Evolutionary conservation across 495 filamentous ascomycete genomes (phyloP).

Genomic region (Pseudoneurospora amorphoporcata): DNA sequence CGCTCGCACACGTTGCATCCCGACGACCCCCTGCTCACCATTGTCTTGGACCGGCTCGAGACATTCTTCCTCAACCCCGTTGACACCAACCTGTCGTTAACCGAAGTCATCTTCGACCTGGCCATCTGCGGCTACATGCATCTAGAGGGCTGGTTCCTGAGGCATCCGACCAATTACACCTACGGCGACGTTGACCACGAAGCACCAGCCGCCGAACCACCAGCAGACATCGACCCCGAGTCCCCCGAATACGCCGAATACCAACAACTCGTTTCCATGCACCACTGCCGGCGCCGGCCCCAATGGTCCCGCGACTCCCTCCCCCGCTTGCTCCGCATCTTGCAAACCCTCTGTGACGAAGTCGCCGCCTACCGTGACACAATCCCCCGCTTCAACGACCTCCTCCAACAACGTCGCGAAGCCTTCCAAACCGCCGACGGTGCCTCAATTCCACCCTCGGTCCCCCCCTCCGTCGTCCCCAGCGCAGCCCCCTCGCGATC

Average conservation of each 20-base stretch:
- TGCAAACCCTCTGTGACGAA: constrained; percentile 52
- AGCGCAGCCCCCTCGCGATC: not conserved
- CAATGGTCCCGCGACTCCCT: constrained; percentile 34
- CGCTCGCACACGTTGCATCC: constrained; percentile 50
- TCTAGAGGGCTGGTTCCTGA: constrained; percentile 82
- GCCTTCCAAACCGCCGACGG: constrained; percentile 50
- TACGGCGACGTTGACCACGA: constrained; percentile 33
- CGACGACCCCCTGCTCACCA: constrained; percentile 68
- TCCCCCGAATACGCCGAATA: constrained; percentile 31
- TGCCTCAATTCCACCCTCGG: not conserved
- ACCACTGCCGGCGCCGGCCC: constrained; percentile 40
- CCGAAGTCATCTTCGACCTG: constrained; percentile 71
- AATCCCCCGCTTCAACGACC: constrained; percentile 65
- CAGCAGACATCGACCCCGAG: constrained; percentile 18
- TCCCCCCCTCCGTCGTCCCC: not conserved
- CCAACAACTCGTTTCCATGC: constrained; percentile 33
- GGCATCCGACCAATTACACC: constrained; percentile 54
- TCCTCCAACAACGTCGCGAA: constrained; percentile 61
- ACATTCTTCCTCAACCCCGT: constrained; percentile 83
- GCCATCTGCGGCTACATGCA: constrained; percentile 72
- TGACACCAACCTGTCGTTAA: constrained; percentile 78
- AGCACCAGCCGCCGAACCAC: constrained; percentile 6
- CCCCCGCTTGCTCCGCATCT: constrained; percentile 39
- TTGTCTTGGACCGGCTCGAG: constrained; percentile 56
- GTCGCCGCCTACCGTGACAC: constrained; percentile 55